phyloP scores from a whole-genome alignment of 2,329 filamentous ascomycete species.

The Aspergillus hortae region DNA sequence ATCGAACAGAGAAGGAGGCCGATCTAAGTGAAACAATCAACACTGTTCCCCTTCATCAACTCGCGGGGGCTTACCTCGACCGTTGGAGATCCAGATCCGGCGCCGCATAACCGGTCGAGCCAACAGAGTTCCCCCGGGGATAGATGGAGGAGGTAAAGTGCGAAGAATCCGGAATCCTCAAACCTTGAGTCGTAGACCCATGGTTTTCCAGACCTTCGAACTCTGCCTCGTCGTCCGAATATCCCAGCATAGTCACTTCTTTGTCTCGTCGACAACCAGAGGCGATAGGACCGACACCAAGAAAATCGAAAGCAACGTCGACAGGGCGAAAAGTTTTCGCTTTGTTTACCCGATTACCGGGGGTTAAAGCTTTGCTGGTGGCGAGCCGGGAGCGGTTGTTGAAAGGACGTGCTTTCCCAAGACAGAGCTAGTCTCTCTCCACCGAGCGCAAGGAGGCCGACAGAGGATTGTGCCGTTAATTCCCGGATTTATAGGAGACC shows the following conservation, averaged over 20 bases:
- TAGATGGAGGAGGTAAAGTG: constrained; percentile 8
- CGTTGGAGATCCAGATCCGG: constrained; percentile 8
- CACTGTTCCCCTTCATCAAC: background rate
- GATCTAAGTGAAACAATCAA: constrained; percentile 17
- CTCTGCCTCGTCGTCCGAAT: background rate
- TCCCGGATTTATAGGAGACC: no score
- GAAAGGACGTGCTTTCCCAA: background rate
- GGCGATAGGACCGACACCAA: no score
- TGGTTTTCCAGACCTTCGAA: constrained; percentile 2
- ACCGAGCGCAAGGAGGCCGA: background rate
- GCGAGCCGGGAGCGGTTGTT: background rate
- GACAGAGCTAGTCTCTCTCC: background rate
- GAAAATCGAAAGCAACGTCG: no score
- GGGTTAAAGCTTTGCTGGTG: background rate
- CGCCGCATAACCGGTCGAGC: constrained; percentile 24
- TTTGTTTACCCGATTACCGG: background rate
- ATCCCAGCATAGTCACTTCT: constrained; percentile 1
- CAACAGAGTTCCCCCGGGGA: constrained; percentile 21
- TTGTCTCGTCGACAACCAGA: background rate
- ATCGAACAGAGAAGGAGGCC: constrained; percentile 45
- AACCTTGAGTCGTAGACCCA: constrained; percentile 1
- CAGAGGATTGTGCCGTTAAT: background rate
- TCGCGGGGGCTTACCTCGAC: constrained; percentile 10
- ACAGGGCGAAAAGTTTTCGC: background rate
- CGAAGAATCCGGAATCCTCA: constrained; percentile 2